Conservation (phyloP, 2,329 filamentous ascomycete species). For the Xylaria hypoxylon region DNA sequence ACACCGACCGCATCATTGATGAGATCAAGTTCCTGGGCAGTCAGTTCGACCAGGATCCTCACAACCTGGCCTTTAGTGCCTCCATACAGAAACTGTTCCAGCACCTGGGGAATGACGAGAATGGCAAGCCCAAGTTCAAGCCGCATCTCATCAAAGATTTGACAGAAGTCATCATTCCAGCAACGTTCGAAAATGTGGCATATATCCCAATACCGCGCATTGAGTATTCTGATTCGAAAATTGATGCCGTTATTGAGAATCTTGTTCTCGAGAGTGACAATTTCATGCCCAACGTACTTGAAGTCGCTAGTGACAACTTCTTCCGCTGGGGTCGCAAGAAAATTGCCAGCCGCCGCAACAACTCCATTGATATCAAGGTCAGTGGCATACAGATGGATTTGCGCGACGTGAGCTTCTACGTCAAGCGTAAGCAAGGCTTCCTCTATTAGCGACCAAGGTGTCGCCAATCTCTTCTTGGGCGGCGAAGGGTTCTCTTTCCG, state of each 20-base stretch:
- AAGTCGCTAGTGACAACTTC: conserved; percentile 92
- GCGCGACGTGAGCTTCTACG: conserved; percentile 89
- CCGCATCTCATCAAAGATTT: conserved; percentile 91
- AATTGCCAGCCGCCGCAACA: conserved; percentile 81
- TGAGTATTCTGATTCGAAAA: conserved; percentile 85
- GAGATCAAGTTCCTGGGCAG: conserved; percentile 90
- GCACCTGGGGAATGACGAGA: conserved; percentile 85
- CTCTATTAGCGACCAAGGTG: conserved; percentile 84
- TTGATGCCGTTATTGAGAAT: conserved; percentile 94
- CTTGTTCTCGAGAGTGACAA: conserved; percentile 96
- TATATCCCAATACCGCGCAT: conserved; percentile 96
- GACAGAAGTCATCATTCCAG: conserved; percentile 85
- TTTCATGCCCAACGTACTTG: conserved; percentile 90
- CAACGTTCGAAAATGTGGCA: conserved; percentile 82
- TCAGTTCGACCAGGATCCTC: conserved; percentile 88
- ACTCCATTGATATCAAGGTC: conserved; percentile 83
- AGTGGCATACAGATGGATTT: conserved; percentile 94
- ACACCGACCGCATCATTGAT: conserved; percentile 87
- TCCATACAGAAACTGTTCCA: conserved; percentile 86
- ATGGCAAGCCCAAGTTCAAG: conserved; percentile 91
- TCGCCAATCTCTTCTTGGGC: conserved; percentile 88
- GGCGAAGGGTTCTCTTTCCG: conserved; percentile 93
- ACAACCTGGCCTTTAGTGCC: conserved; percentile 83
- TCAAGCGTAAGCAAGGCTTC: conserved; percentile 96
- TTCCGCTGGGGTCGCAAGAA: conserved; percentile 95